Base-by-base conservation (phyloP, 371 early-diverging fungal species). In the Mortierella sp. region DNA sequence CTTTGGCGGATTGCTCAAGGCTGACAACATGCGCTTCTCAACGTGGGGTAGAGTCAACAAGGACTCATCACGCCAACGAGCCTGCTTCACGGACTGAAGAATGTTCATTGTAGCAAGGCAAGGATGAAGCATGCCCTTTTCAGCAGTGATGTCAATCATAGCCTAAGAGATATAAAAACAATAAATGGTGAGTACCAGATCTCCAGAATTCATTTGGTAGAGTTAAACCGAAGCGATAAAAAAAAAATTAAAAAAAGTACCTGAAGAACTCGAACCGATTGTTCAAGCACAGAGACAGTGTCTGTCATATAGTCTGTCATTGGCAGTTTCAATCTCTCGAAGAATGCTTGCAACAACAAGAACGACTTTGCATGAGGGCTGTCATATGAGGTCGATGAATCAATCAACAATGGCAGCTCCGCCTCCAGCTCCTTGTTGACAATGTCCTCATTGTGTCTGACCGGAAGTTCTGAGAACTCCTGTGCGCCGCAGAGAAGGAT, bases 371-470 rank as follows among this genome's bases (percentile, higher is more conserved):
- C 91, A 70, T 96, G 95, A 6, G 98, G 96, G 62, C 88, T 90
- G 55, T 89, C 92, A 68, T 89, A 94, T 16, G 86, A 76, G 52
- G 86, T 85, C 9, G 84, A 74, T 1, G 82, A 82, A 21, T 82
- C 75, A 9, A 90, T 85, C 26, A 85, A 64, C 66, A 86, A 86
- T 0, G 88, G 90, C 26, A 93, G 75, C 25, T 84, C 77, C 53
- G 87, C 86, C 60, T 91, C 93, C 18, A 93, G 84, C 62, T 92
- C 91, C 65, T 88, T 87, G 79, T 96, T 97, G 62, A 91, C 81
- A 19, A 93, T 50, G 75, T 97, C 96, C 72, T 97, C 98, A 73
- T 96, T 95, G 75, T 96, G 97, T 4, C 97, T 90, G 4, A 96
- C 95, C 0, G 97, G 96, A 7, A 96, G 75, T 70, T 97, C 97